phyloP scores from a whole-genome alignment of 2,329 filamentous ascomycete species.

The Cercospora sp. region DNA sequence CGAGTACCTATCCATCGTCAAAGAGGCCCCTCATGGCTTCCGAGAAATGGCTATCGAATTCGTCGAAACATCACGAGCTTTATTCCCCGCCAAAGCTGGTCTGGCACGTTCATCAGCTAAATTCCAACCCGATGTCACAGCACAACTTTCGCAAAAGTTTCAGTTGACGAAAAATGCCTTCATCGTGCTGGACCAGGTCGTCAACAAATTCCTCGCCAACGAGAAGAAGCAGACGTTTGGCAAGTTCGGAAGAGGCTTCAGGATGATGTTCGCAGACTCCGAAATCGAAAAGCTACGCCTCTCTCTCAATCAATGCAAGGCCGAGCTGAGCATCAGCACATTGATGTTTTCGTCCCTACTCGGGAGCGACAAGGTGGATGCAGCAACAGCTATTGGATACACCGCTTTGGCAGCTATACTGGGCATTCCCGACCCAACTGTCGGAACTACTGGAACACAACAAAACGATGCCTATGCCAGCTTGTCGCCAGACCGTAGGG shows the following conservation, averaged over 20 bases:
- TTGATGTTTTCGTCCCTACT: slow-evolving; percentile 62
- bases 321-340: slow-evolving; percentile 58
- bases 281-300: slow-evolving; percentile 62
- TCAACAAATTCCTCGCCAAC: slow-evolving; percentile 62
- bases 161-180: slow-evolving; percentile 63
- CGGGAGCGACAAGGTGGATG: slow-evolving; percentile 58
- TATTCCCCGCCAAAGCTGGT: slow-evolving; percentile 69
- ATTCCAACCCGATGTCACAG: slow-evolving; percentile 61
- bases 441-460: neutral
- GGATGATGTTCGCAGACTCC: slow-evolving; percentile 63
- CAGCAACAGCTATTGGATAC: slow-evolving; percentile 65
- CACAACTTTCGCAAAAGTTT: slow-evolving; percentile 67
- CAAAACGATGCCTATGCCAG: slow-evolving; percentile 11
- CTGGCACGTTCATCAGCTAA: slow-evolving; percentile 56
- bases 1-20: slow-evolving; percentile 62
- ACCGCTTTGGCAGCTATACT: slow-evolving; percentile 66
- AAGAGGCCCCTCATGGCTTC: slow-evolving; percentile 58
- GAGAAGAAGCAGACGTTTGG: slow-evolving; percentile 63
- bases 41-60: slow-evolving; percentile 64
- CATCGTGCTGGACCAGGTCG: slow-evolving; percentile 62
- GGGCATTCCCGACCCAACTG: slow-evolving; percentile 42
- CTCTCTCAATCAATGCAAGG: slow-evolving; percentile 59
- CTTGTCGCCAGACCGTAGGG: slow-evolving; percentile 16
- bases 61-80: slow-evolving; percentile 64
- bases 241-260: slow-evolving; percentile 61